phyloP scores from a whole-genome alignment of 2,329 filamentous ascomycete species.

The Aureobasidium pullulans region DNA sequence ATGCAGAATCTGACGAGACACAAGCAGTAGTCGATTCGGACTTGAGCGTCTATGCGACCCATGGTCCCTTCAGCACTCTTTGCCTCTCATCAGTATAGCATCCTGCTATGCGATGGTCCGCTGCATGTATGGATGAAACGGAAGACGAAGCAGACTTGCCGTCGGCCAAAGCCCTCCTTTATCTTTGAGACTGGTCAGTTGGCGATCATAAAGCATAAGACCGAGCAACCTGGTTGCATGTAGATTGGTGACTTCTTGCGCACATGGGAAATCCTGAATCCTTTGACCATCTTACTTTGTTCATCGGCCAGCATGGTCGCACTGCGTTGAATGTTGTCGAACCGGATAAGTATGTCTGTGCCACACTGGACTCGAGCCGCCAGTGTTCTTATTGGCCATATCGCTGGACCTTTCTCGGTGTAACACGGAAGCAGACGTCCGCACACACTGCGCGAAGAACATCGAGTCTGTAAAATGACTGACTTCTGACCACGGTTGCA shows the following conservation, averaged over 20 bases:
- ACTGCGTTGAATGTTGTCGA: constrained; percentile 4
- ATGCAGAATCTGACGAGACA: background rate
- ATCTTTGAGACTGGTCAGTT: background rate
- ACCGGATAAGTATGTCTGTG: constrained; percentile 5
- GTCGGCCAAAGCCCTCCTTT: background rate
- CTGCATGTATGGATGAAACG: background rate
- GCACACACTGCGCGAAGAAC: background rate
- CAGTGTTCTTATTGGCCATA: background rate
- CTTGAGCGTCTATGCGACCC: background rate
- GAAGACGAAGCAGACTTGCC: background rate
- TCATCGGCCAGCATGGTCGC: background rate
- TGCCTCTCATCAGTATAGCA: background rate
- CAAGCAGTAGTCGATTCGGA: background rate
- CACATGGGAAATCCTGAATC: background rate
- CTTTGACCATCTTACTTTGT: background rate
- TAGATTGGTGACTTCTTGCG: background rate
- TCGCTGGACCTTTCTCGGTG: background rate
- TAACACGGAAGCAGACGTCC: background rate
- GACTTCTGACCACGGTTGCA: background rate
- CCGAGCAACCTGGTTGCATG: background rate
- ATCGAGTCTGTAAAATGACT: background rate
- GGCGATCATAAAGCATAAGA: background rate
- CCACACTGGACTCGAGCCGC: background rate
- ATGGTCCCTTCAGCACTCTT: background rate
- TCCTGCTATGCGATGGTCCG: background rate